These are phyloP conservation scores for Fusarium vanettenii DNA, from an alignment of 2,329 filamentous ascomycete genomes.

Conservation along the genomic window DNA sequence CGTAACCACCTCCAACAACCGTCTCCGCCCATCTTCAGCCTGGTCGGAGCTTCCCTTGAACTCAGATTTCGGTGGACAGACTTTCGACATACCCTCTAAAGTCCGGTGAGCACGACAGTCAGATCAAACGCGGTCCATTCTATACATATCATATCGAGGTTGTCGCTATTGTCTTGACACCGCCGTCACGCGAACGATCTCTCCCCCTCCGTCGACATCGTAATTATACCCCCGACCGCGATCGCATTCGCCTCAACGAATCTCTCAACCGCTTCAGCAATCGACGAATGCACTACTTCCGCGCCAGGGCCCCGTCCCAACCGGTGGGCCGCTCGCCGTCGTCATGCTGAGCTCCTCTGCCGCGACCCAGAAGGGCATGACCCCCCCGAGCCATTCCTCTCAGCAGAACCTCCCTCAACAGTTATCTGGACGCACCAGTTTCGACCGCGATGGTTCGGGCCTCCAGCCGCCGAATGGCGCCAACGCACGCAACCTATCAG, in stretches of 20 bases:
- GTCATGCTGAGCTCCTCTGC: constrained; percentile 49
- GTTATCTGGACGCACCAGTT: constrained; percentile 44
- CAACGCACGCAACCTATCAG: constrained; percentile 59
- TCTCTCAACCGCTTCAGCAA: constrained; percentile 23
- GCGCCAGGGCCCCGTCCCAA: constrained; percentile 52
- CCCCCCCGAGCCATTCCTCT: constrained; percentile 51
- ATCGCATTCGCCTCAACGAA: constrained; percentile 28
- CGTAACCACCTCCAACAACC: constrained; percentile 31
- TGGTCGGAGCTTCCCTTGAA: constrained; percentile 17
- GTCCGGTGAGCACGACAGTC: constrained; percentile 8
- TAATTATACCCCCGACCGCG: constrained; percentile 17
- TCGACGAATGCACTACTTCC: constrained; percentile 52
- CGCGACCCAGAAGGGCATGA: constrained; percentile 47
- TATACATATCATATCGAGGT: constrained; percentile 2
- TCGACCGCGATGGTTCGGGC: constrained; percentile 65
- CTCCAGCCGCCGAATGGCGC: constrained; percentile 63
- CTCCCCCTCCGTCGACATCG: constrained; percentile 1
- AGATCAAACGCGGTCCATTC: constrained; percentile 9
- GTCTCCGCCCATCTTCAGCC: constrained; percentile 18
- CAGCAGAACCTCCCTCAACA: constrained; percentile 50
- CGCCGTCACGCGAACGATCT: constrained; percentile 1
- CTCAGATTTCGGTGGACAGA: constrained; percentile 16
- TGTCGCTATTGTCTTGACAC: not conserved
- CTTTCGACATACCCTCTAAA: constrained; percentile 10
- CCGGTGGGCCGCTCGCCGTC: constrained; percentile 50